These are phyloP conservation scores for Casuarina equisetifolia DNA, from an alignment of 306 rosid genomes.

Conservation along the genomic window DNA sequence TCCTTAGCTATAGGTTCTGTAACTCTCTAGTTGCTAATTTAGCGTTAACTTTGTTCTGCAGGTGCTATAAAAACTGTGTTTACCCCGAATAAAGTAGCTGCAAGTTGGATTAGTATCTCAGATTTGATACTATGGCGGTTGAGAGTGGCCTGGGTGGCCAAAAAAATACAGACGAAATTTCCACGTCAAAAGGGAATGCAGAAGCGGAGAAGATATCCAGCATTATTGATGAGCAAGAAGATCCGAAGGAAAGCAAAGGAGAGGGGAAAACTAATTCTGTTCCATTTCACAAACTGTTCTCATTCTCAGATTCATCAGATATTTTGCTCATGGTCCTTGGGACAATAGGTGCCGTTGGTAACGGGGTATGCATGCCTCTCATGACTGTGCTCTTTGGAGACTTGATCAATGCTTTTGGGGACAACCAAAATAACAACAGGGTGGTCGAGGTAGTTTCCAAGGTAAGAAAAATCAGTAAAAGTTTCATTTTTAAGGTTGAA, in stretches of 20 bases:
- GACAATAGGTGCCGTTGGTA: constrained; percentile 40
- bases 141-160: constrained; percentile 14
- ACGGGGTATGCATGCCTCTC: constrained; percentile 38
- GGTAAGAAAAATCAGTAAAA: constrained; percentile 15
- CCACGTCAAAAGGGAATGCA: constrained; percentile 3
- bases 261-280: constrained; percentile 27
- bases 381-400: constrained; percentile 42
- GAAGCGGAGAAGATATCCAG: constrained; percentile 12
- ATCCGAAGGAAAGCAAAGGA: constrained; percentile 9
- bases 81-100: background rate
- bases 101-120: background rate
- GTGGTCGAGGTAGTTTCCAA: constrained; percentile 31
- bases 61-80: background rate
- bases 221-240: background rate
- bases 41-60: constrained; percentile 3
- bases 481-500: too few relatives aligned
- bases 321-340: constrained; percentile 35
- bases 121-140: constrained; percentile 22
- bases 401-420: constrained; percentile 37
- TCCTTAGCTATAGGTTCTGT: too few relatives aligned
- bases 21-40: background rate
- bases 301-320: constrained; percentile 44
- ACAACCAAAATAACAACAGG: constrained; percentile 20
- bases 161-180: background rate
- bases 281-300: constrained; percentile 43